Percentiles rank a stretch among this genome's conserved stretches.
Evolutionary conservation across 2,329 filamentous ascomycete genomes (phyloP).

Genomic region (Zelopaecilomyces penicillatus): DNA sequence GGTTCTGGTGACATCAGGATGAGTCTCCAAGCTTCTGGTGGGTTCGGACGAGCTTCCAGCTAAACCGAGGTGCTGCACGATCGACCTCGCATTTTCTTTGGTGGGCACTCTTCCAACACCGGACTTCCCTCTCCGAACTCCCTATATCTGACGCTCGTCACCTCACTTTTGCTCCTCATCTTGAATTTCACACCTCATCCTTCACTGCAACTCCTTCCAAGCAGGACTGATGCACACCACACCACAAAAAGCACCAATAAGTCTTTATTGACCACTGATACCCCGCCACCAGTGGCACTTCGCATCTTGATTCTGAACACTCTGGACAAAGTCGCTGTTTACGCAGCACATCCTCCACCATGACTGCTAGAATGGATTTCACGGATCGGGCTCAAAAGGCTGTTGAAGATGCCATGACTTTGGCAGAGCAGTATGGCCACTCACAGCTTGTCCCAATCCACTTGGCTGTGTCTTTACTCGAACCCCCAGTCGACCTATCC

Average conservation of each 20-base stretch:
- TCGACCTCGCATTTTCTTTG: constrained; percentile 14
- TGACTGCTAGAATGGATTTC: constrained; percentile 79
- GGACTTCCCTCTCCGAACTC: too few species aligned
- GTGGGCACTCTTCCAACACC: too few species aligned
- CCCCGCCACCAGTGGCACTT: too few species aligned
- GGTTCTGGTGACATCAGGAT: constrained; percentile 27
- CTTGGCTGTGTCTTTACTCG: constrained; percentile 73
- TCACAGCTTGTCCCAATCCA: constrained; percentile 86
- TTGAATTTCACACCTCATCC: too few species aligned
- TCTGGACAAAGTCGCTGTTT: too few species aligned
- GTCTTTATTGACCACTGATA: too few species aligned
- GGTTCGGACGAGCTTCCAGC: constrained; percentile 19
- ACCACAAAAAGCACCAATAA: too few species aligned
- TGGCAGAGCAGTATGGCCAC: constrained; percentile 86
- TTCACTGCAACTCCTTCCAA: too few species aligned
- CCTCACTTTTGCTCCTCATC: not conserved
- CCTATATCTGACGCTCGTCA: too few species aligned
- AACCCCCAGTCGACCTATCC: constrained; percentile 65
- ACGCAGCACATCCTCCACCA: constrained; percentile 28
- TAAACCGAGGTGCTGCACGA: constrained; percentile 12
- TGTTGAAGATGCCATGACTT: constrained; percentile 75
- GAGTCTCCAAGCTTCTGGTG: constrained; percentile 22
- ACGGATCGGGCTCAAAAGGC: constrained; percentile 89
- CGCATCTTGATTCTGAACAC: too few species aligned
- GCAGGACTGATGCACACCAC: too few species aligned